Evolutionary conservation across 345 rosid species (phyloP).

Genomic region (Ricinus communis): DNA sequence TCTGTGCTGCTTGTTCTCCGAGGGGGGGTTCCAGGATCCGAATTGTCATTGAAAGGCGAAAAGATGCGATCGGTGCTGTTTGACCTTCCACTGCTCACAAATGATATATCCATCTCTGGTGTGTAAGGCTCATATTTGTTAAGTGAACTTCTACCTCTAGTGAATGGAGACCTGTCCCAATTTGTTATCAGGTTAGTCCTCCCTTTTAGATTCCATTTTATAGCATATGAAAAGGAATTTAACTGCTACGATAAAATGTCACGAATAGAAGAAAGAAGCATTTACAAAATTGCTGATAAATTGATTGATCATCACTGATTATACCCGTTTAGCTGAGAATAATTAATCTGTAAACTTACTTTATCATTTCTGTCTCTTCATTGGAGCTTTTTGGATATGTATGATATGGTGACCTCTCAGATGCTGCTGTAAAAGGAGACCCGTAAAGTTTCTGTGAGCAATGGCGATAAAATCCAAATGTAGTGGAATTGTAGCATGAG

Average conservation of each 20-base stretch:
- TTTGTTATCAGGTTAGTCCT: conserved; percentile 3
- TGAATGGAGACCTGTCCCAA: conserved; percentile 61
- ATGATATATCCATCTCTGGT: conserved; percentile 69
- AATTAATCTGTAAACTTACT: background rate
- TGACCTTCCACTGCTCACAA: conserved; percentile 66
- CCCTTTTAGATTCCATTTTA: background rate
- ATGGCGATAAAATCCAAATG: background rate
- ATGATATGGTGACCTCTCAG: background rate
- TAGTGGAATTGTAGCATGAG: background rate
- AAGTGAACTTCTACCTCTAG: conserved; percentile 30
- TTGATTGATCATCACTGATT: background rate
- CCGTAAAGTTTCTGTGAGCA: background rate
- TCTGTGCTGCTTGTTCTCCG: conserved; percentile 50
- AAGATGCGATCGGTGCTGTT: conserved; percentile 42
- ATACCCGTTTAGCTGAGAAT: background rate
- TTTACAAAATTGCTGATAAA: too few species aligned
- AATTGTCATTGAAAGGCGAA: conserved; percentile 38
- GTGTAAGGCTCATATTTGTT: conserved; percentile 41
- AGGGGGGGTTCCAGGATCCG: conserved; percentile 35
- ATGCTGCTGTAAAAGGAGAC: conserved; percentile 1
- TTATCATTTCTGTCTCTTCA: conserved; percentile 11
- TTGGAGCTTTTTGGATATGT: background rate
- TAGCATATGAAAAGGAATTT: too few species aligned
- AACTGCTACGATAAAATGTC: background rate
- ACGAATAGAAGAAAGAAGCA: background rate